Evolutionary conservation across 106 monocot genomes (phyloP), one percentile per base, ranked within the genome.

Genomic region (Iris macrosiphon): DNA sequence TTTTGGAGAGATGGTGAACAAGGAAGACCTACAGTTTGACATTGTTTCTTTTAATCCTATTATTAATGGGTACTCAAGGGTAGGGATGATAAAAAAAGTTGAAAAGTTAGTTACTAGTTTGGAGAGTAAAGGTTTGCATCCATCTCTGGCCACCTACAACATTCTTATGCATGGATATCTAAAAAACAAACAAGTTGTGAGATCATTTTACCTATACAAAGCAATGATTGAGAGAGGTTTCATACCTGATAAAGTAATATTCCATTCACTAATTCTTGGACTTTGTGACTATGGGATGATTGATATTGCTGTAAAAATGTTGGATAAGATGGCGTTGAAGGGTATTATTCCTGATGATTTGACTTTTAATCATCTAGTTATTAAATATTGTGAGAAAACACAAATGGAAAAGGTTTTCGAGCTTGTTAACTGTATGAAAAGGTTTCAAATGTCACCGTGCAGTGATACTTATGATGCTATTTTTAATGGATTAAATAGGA

Each of bases 301-400:
- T 14, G 78, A 81, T 48, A 51, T 85, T 73, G 93, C 66, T 6
- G 57, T 82, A 3, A 94, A 94, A 39, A 76, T 81, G 71, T 58
- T 94, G 48, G 79, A 88, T 57, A 94, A 94, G 70, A 77, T 88
- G 84, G 67, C 68, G 14, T 45, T 67, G 15, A 24, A 30, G 61
- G 75, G 84, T 61, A 21, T 81, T 45, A 4, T 62, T 24, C 93
- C 93, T 42, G 78, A 85, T 74, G 27, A 59, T 8, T 66, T 67
- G 57, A 81, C 73, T 26, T 88, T 94, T 71, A 64, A 78, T 57
- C 46, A 85, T 75, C 81, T 94, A 28, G 70, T 94, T 34, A 55
- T 34, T 10, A 78, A 72, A 34, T 73, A 51, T 52, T 61, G 73
- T 59, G 78, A 73, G 51, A 72, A 71, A 61, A 73, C 34, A 38